Evolutionary conservation across 176 grass and related monocot species (phyloP).

Genomic region (Poa pratensis): DNA sequence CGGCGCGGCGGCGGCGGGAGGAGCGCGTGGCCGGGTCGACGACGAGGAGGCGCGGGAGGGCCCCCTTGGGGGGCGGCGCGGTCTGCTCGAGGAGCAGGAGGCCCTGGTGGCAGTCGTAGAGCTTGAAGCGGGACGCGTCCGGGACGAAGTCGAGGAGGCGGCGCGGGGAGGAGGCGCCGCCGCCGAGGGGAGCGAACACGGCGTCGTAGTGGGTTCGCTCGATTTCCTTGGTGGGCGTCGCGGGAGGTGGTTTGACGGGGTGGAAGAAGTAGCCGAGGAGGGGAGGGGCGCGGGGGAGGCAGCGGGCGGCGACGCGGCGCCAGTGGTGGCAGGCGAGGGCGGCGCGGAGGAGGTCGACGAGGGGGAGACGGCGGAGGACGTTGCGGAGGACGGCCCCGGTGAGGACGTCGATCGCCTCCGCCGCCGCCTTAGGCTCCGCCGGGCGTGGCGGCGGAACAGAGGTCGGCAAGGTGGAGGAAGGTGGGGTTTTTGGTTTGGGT

Average conservation of each 20-base stretch:
- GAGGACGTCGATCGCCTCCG: neutral
- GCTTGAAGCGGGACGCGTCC: neutral
- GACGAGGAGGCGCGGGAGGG: conserved; percentile 20
- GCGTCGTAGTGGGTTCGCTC: neutral
- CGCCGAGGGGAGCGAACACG: conserved; percentile 11
- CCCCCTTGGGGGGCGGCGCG: no score
- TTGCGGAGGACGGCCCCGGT: neutral
- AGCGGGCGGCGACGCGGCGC: conserved; percentile 13
- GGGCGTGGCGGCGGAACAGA: neutral
- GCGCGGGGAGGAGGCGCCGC: conserved; percentile 17
- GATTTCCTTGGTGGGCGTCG: neutral
- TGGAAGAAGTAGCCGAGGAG: conserved; percentile 16
- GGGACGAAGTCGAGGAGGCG: conserved; percentile 11
- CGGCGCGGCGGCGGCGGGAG: neutral
- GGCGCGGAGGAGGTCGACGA: neutral
- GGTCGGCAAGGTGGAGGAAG: neutral
- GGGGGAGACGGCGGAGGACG: neutral
- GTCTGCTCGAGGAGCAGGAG: conserved; percentile 22
- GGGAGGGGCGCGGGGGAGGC: neutral
- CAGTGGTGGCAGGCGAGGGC: conserved; percentile 20
- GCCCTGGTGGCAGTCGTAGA: conserved; percentile 32
- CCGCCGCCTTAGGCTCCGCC: neutral
- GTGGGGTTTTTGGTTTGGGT: neutral
- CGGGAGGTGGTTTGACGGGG: neutral
- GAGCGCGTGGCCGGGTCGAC: conserved; percentile 11